A percentile compares a stretch with the other conserved stretches of the same genome.
phyloP scores from a whole-genome alignment of 495 filamentous ascomycete species.

The Neurospora sp. region DNA sequence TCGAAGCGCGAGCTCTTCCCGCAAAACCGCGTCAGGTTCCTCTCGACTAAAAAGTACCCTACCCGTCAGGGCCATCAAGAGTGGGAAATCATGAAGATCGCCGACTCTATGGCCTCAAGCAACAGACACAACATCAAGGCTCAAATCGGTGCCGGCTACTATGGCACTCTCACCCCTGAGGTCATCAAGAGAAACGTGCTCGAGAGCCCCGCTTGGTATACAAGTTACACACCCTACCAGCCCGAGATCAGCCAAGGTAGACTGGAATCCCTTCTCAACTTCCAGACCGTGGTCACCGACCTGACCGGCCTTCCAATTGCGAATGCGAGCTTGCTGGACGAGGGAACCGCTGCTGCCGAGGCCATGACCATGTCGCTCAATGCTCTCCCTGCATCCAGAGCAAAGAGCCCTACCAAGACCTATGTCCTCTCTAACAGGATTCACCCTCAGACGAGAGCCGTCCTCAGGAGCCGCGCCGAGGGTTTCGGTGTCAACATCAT shows the following conservation, averaged over 20 bases:
- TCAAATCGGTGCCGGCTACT: conserved; percentile 86
- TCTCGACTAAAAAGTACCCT: neutral
- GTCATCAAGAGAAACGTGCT: conserved; percentile 93
- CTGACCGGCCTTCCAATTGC: conserved; percentile 82
- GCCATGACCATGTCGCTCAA: conserved; percentile 94
- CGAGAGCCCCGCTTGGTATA: conserved; percentile 96
- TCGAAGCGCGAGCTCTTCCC: conserved; percentile 42
- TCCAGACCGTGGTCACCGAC: conserved; percentile 89
- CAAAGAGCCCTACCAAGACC: conserved; percentile 66
- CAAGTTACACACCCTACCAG: conserved; percentile 97
- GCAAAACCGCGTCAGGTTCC: conserved; percentile 10
- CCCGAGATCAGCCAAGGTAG: conserved; percentile 96
- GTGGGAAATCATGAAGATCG: conserved; percentile 29
- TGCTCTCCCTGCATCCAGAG: conserved; percentile 57
- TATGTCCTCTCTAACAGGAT: conserved; percentile 76
- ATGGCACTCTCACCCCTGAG: conserved; percentile 72
- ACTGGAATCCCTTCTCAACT: conserved; percentile 89
- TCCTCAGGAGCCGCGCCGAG: conserved; percentile 79
- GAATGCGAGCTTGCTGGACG: conserved; percentile 91
- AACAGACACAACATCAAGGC: conserved; percentile 52
- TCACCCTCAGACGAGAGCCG: conserved; percentile 83
- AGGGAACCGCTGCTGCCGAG: conserved; percentile 90
- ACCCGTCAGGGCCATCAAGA: conserved; percentile 21
- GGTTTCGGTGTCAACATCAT: conserved; percentile 83
- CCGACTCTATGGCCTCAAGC: conserved; percentile 52